Evolutionary conservation across 169 alveolate species (phyloP), one percentile per base, ranked within the genome.

Genomic region (Plasmodium coatneyi): DNA sequence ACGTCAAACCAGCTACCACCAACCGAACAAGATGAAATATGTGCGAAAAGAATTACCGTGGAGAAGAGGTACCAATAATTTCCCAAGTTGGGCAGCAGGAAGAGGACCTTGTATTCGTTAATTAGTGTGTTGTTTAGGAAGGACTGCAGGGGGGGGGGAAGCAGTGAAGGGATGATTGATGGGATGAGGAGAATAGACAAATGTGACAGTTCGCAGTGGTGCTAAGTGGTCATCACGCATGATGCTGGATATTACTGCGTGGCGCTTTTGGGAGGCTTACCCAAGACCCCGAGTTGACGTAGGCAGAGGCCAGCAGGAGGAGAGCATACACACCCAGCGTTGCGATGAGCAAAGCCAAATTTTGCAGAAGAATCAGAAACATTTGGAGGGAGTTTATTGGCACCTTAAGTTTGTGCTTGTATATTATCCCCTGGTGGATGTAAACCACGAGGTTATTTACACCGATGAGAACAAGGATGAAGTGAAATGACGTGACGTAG

Each of bases 21-120:
- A 43, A 43, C 3, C 12, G 2, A 43, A 6, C 12, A 0, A 32
- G 3, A 32, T 1, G 3, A 32, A 32, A 32, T 3, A 32, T 32
- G 3, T 3, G 14, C 14, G 36, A 22, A 80, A 25, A 7, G 25
- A n/a, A 19, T 71, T 87, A 87, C 93, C 93, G 71, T 49, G 9
- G 93, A 87, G 46, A 87, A 87, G 36, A 87, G 80, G 66, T 87
- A 87, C 93, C 93, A 87, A 25, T 39, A 87, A 56, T 87, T 87
- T 6, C 93, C 93, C 74, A 87, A 43, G 25, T 87, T 87, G 10
- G 93, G 93, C 10, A 78, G 14, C 16, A 87, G 80, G 30, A 39
- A 78, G 12, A 87, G 6, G 30, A 87, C 22, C 83, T 79, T 87
- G 66, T 87, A 87, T 60, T 87, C 93, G 30, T 87, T 87, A 76